A percentile compares a stretch with the other conserved stretches of the same genome.
phyloP scores from a whole-genome alignment of 2,329 filamentous ascomycete genomes.

The Botryotinia convoluta region DNA sequence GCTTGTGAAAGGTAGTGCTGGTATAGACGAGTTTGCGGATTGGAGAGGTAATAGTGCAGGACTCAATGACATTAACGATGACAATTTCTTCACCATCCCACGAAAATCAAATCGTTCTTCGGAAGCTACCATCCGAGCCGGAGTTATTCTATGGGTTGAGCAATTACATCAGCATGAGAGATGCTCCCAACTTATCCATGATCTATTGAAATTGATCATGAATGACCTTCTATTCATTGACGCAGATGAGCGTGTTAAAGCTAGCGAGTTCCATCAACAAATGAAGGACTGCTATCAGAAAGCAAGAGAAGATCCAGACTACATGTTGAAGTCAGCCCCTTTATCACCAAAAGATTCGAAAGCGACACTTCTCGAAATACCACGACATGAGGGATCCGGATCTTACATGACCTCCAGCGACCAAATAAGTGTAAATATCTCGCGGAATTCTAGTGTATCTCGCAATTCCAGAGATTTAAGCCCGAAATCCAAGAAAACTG shows the following conservation, averaged over 20 bases:
- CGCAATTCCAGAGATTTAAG: not conserved
- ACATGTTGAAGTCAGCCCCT: conserved; percentile 24
- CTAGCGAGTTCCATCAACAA: conserved; percentile 2
- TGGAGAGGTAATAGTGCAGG: conserved; percentile 13
- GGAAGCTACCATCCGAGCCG: not conserved
- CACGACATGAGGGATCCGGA: not conserved
- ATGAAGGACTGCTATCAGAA: conserved; percentile 6
- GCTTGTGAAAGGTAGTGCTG: conserved; percentile 33
- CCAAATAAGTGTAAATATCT: fast-evolving
- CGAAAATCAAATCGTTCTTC: not conserved
- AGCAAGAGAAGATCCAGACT: conserved; percentile 20
- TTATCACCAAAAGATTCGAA: not conserved
- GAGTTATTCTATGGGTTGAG: conserved; percentile 20
- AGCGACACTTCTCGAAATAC: not conserved
- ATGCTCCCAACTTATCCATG: conserved; percentile 26
- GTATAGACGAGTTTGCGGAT: conserved; percentile 25
- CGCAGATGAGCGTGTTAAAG: conserved; percentile 4
- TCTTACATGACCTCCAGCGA: not conserved
- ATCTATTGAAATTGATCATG: conserved; percentile 26
- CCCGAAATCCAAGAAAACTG: not conserved
- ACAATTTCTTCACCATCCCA: conserved; percentile 29
- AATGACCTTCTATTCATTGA: conserved; percentile 23
- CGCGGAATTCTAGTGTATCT: no score
- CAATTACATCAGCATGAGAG: conserved; percentile 21
- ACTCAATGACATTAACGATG: conserved; percentile 22